phyloP scores from a whole-genome alignment of 2,329 filamentous ascomycete genomes.

The Chrysoporthe puriensis region DNA sequence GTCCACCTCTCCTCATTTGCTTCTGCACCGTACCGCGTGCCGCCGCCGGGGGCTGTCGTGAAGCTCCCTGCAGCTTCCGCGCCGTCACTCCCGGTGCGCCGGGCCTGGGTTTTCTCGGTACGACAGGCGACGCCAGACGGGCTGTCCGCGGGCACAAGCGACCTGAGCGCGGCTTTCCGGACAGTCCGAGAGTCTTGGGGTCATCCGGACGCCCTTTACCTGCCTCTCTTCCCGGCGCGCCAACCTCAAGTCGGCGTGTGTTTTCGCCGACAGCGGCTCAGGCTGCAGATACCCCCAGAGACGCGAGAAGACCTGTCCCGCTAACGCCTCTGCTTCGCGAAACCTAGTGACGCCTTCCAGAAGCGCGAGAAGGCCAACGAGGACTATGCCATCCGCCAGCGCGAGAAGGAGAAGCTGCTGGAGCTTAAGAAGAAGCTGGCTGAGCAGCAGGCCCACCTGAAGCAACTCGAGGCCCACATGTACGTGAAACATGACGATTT shows the following conservation, averaged over 20 bases:
- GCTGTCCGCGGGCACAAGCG: not conserved
- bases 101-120: not conserved
- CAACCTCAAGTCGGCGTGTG: no score
- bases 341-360: constrained; percentile 82
- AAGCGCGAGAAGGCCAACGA: constrained; percentile 88
- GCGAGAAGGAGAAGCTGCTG: constrained; percentile 88
- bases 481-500: constrained; percentile 47
- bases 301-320: not conserved
- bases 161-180: not conserved
- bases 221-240: not conserved
- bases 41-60: not conserved
- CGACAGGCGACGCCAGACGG: not conserved
- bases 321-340: constrained; percentile 5
- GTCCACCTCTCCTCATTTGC: not conserved
- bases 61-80: constrained; percentile 9
- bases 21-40: not conserved
- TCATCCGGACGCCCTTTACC: not conserved
- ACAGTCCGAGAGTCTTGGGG: not conserved
- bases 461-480: constrained; percentile 87
- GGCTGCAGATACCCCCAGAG: not conserved
- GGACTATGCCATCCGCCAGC: constrained; percentile 80
- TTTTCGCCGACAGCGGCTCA: not conserved
- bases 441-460: constrained; percentile 80
- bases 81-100: not conserved
- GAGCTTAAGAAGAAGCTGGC: constrained; percentile 73